Base-by-base conservation (phyloP, 495 filamentous ascomycete genomes). In the Penicillium diatomitis region DNA sequence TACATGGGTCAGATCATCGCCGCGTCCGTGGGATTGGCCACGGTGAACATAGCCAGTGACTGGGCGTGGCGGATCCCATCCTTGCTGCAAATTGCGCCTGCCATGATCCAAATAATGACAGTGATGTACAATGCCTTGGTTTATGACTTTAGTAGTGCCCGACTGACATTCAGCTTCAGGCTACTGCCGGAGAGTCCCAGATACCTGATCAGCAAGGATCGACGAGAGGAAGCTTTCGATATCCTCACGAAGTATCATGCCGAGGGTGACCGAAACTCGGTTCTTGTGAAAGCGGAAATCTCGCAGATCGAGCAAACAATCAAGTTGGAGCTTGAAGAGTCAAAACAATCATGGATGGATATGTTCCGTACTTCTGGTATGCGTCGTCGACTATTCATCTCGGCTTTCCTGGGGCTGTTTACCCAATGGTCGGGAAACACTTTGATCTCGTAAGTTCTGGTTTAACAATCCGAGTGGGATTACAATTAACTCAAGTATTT, bases 1-100 rank as follows among this genome's bases (percentile, higher is more conserved):
- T 86, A 80, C 56, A 67, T 83, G 50, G 81, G 83, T 5, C 71
- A 75, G 42, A 79, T 85, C 44, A 68, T 79, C 10, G 81, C 80
- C 10, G 80, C 80, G 0, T 72, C 74, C 7, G 67, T 77, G 5
- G 77, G 74, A 0, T 73, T 77, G 44, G 81, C 81, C 6, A 85
- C 80, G 1, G 73, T 79, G 47, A 54, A 54, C 5, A 80, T 84
- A 47, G 31, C 67, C 0, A 72, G 63, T 48, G 67, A 80, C 46
- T 85, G 82, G 82, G 74, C 79, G 4, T 86, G 81, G 83, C 66
- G 80, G 37, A 79, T 84, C 29, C 83, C 82, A 1, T 82, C 76
- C 0, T 43, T 82, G 4, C 50, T 85, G 12, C 82, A 85, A 49
- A 66, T 83, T 39, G 51, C 53, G 6, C 72, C 62, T 1, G 56